Percentiles rank a stretch among this genome's conserved stretches.
Evolutionary conservation across 352 stramenopile genomes (phyloP).

Genomic region (Aphanomyces astaci): DNA sequence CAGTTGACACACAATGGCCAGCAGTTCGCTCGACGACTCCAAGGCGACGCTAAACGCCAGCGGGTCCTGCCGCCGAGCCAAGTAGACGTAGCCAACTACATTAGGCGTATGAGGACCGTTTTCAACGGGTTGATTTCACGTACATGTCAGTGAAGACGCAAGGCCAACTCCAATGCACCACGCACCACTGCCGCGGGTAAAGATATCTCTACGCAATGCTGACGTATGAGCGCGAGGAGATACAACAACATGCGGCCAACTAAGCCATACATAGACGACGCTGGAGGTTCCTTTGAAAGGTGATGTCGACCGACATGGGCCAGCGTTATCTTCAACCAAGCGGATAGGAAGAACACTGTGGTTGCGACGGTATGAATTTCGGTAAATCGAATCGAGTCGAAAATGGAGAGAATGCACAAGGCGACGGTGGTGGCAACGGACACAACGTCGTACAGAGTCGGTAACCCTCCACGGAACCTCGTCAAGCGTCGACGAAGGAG

Average conservation of each 20-base stretch:
- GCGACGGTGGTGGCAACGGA: background rate
- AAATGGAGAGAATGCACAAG: conserved; percentile 40
- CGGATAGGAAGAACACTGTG: conserved; percentile 61
- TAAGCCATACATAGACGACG: background rate
- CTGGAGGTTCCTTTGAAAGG: background rate
- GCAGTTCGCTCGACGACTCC: conserved; percentile 69
- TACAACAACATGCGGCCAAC: too few relatives aligned
- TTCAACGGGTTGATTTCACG: background rate
- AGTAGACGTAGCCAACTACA: conserved; percentile 2
- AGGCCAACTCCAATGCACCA: conserved; percentile 1
- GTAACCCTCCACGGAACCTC: background rate
- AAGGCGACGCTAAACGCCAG: conserved; percentile 66
- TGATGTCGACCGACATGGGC: conserved; percentile 37
- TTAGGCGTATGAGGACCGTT: background rate
- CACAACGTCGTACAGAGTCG: background rate
- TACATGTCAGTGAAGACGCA: background rate
- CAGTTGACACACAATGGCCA: conserved; percentile 75
- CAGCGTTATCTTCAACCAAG: conserved; percentile 55
- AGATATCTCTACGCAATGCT: background rate
- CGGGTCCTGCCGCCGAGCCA: conserved; percentile 32
- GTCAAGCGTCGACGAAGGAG: background rate
- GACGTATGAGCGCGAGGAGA: background rate
- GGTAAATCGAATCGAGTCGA: conserved; percentile 63
- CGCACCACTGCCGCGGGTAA: too few relatives aligned
- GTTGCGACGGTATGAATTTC: conserved; percentile 64